These are phyloP conservation scores for Dendryphion nanum DNA, from an alignment of 2,329 filamentous ascomycete species.

Conservation along the genomic window DNA sequence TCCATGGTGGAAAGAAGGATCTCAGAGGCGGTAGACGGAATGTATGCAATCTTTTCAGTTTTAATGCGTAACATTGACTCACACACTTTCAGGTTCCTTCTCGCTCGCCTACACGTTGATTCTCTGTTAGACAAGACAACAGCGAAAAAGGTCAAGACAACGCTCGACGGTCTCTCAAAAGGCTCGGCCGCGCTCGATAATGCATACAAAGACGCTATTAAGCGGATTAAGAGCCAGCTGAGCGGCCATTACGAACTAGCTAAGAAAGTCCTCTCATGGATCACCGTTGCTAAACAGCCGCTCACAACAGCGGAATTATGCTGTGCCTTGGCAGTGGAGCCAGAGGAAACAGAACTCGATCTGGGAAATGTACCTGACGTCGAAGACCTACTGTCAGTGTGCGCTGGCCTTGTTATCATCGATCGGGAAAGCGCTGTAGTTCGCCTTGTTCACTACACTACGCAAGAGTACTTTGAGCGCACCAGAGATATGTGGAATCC, in stretches of 20 bases:
- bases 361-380: conserved; percentile 3
- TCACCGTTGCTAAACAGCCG: conserved; percentile 1
- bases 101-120: conserved; percentile 37
- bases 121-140: conserved; percentile 29
- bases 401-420: conserved; percentile 2
- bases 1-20: conserved; percentile 1
- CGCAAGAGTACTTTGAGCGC: conserved; percentile 6
- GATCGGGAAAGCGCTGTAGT: conserved; percentile 3
- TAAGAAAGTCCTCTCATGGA: conserved; percentile 3
- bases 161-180: conserved; percentile 27
- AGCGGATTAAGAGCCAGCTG: conserved; percentile 41
- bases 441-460: conserved; percentile 4
- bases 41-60: conserved; percentile 1
- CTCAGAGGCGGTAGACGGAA: conserved; percentile 2
- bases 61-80: background rate
- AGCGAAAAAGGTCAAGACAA: conserved; percentile 27
- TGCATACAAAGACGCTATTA: conserved; percentile 44
- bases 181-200: conserved; percentile 32
- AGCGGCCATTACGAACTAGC: conserved; percentile 35
- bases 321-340: conserved; percentile 3
- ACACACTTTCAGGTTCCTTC: conserved; percentile 1
- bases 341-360: conserved; percentile 2
- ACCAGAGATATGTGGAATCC: conserved; percentile 1
- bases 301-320: conserved; percentile 1
- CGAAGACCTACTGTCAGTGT: conserved; percentile 4